Conservation (phyloP, 768 basidiomycete genomes). For the Collybiopsis luxurians region DNA sequence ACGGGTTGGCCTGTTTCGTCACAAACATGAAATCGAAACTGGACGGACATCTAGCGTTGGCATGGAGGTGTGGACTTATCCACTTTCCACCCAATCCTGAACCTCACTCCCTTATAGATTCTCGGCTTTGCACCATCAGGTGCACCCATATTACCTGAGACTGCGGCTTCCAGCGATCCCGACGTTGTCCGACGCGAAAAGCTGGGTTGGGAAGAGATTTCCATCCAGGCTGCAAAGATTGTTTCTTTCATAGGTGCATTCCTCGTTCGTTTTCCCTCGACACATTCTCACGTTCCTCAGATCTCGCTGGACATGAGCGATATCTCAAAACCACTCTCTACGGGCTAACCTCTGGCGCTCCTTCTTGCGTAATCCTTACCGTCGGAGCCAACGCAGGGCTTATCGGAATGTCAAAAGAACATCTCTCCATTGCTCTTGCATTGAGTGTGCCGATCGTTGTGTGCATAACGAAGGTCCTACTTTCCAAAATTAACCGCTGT, state of each 20-base stretch:
- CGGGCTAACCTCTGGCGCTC: conserved; percentile 91
- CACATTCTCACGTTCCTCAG: conserved; percentile 31
- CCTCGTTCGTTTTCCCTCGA: not conserved
- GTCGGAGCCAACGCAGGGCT: conserved; percentile 94
- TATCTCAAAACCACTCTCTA: conserved; percentile 93
- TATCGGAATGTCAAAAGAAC: conserved; percentile 94
- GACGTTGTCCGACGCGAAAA: conserved; percentile 79
- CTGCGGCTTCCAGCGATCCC: conserved; percentile 50
- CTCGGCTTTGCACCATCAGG: conserved; percentile 83
- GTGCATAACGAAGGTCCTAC: conserved; percentile 85
- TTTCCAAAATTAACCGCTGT: not conserved
- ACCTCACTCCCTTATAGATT: conserved; percentile 49
- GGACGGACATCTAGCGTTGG: conserved; percentile 95
- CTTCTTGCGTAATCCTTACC: conserved; percentile 89
- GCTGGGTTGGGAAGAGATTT: conserved; percentile 95
- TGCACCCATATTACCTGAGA: conserved; percentile 72
- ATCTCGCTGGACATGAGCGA: conserved; percentile 94
- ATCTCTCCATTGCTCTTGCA: conserved; percentile 91
- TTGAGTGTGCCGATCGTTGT: conserved; percentile 91
- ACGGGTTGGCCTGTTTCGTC: conserved; percentile 88
- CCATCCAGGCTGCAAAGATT: conserved; percentile 84
- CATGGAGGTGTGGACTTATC: conserved; percentile 73
- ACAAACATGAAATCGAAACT: conserved; percentile 97
- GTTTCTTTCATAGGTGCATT: conserved; percentile 84
- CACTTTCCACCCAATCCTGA: not conserved